These are phyloP conservation scores for Albizia julibrissin DNA, from an alignment of 306 rosid species.

Conservation along the genomic window DNA sequence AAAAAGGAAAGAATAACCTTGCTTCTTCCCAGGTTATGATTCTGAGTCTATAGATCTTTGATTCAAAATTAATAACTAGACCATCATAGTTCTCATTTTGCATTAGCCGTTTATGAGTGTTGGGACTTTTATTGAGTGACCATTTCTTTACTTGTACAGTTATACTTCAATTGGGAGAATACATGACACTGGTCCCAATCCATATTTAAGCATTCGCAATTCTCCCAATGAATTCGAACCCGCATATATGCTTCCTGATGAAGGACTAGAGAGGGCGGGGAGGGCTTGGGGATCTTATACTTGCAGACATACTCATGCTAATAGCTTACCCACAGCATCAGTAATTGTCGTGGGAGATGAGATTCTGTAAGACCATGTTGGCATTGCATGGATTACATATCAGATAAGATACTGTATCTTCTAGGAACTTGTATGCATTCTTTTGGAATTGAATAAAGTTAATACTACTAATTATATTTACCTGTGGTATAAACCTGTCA, in stretches of 20 bases:
- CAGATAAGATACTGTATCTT: conserved; percentile 15
- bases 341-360: conserved; percentile 90
- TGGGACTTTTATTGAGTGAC: conserved; percentile 8
- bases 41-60: not conserved
- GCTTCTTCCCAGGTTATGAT: not conserved
- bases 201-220: conserved; percentile 55
- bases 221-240: conserved; percentile 69
- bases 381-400: conserved; percentile 27
- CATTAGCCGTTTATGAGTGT: conserved; percentile 27
- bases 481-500: not conserved
- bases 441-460: not conserved
- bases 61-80: conserved; percentile 27
- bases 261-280: conserved; percentile 96
- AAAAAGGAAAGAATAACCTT: not conserved
- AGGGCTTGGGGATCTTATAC: conserved; percentile 66
- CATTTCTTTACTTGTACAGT: conserved; percentile 49
- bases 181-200: conserved; percentile 88
- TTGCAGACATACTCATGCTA: conserved; percentile 41
- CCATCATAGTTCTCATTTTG: conserved; percentile 29
- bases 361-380: conserved; percentile 73
- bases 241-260: conserved; percentile 88
- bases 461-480: not conserved
- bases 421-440: not conserved
- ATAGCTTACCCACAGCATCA: conserved; percentile 70
- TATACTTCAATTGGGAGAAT: conserved; percentile 94